Conservation (phyloP, 345 rosid genomes). For the Noccaea bulbosa region DNA sequence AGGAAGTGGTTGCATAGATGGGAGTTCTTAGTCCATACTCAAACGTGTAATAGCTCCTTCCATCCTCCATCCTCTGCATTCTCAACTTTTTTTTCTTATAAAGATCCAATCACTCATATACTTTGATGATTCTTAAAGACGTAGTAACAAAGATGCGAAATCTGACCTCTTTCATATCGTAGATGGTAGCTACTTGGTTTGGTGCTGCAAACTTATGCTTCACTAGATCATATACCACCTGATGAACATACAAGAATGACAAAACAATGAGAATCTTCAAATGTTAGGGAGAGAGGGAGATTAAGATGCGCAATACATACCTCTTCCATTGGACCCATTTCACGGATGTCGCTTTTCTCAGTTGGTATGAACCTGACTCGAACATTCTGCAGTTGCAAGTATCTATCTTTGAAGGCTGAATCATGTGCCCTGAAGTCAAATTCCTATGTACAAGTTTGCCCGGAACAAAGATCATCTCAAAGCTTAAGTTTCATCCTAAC, state of each 20-base stretch:
- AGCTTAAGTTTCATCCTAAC: not conserved
- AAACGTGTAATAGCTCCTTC: conserved; percentile 75
- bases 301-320: conserved; percentile 39
- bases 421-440: conserved; percentile 88
- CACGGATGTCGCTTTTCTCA: conserved; percentile 66
- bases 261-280: not conserved
- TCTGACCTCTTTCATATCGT: conserved; percentile 74
- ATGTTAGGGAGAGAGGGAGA: not conserved
- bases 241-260: conserved; percentile 22
- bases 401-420: conserved; percentile 86
- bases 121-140: conserved; percentile 10
- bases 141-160: not conserved
- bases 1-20: conserved; percentile 64
- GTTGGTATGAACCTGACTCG: conserved; percentile 93
- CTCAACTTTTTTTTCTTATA: not conserved
- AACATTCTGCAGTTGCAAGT: conserved; percentile 70
- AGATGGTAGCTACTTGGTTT: conserved; percentile 64
- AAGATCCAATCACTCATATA: conserved; percentile 15
- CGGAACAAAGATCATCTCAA: conserved; percentile 17
- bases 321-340: conserved; percentile 86
- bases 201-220: conserved; percentile 70
- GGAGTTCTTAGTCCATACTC: conserved; percentile 76
- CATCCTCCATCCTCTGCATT: conserved; percentile 69
- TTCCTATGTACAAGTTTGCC: conserved; percentile 49
- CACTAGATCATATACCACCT: conserved; percentile 68